A percentile compares a stretch with the other conserved stretches of the same genome.
These are phyloP conservation scores for Tetrahymena borealis DNA, from an alignment of 73 alveolate species.

Conservation along the genomic window DNA sequence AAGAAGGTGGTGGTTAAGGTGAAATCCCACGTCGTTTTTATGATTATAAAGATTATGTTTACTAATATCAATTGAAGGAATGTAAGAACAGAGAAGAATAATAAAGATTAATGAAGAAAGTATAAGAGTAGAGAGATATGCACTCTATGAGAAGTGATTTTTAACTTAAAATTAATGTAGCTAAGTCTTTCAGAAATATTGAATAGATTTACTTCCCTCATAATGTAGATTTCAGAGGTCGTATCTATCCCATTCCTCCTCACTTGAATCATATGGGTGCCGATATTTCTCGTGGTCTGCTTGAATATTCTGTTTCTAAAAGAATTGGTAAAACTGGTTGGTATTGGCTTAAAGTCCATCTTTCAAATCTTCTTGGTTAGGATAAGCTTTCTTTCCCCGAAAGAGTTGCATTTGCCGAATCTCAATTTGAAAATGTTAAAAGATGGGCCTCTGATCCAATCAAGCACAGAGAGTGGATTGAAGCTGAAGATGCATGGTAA, in stretches of 20 bases:
- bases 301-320: constrained; percentile 76
- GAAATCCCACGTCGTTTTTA: constrained; percentile 64
- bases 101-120: constrained; percentile 61
- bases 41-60: constrained; percentile 55
- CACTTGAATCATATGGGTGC: constrained; percentile 77
- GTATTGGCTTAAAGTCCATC: constrained; percentile 86
- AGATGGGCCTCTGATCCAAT: constrained; percentile 79
- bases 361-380: constrained; percentile 78
- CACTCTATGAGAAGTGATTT: constrained; percentile 75
- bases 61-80: constrained; percentile 46
- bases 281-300: constrained; percentile 84
- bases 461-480: constrained; percentile 68
- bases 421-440: constrained; percentile 46
- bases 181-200: constrained; percentile 59
- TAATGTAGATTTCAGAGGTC: constrained; percentile 94
- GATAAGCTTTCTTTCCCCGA: constrained; percentile 73
- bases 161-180: constrained; percentile 62
- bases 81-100: constrained; percentile 55
- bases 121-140: constrained; percentile 64
- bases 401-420: constrained; percentile 68
- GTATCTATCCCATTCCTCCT: constrained; percentile 94
- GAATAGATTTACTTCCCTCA: constrained; percentile 83
- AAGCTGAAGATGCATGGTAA: constrained; percentile 85
- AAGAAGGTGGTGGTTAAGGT: constrained; percentile 82
- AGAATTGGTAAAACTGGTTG: constrained; percentile 85